Conservation (phyloP, 2,329 filamentous ascomycete species). For the Colletotrichum sojae region DNA sequence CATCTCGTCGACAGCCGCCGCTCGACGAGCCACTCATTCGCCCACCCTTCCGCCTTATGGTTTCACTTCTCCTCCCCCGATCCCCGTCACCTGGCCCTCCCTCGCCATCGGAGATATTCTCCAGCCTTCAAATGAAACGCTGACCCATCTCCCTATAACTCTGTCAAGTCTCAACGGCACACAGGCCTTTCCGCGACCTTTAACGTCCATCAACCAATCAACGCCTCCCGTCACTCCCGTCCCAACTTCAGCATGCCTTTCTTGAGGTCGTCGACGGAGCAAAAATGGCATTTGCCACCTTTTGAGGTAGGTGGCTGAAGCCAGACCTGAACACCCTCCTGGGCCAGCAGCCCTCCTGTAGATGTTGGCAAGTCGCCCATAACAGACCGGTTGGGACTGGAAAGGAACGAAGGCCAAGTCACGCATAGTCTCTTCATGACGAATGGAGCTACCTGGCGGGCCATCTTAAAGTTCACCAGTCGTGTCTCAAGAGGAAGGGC, state of each 20-base stretch:
- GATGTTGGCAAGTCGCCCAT: too few species aligned
- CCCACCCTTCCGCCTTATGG: constrained; percentile 23
- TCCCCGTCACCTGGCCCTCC: constrained; percentile 35
- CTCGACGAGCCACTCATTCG: constrained; percentile 32
- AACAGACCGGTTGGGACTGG: too few species aligned
- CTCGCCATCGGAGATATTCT: constrained; percentile 20
- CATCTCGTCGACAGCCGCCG: constrained; percentile 15
- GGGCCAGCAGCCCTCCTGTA: too few species aligned
- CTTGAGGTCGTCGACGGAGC: constrained; percentile 14
- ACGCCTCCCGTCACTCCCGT: constrained; percentile 7
- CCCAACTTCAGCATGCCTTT: background rate
- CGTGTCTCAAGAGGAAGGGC: constrained; percentile 27
- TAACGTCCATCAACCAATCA: constrained; percentile 29
- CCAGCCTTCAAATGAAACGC: constrained; percentile 37
- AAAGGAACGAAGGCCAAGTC: background rate
- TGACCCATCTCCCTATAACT: constrained; percentile 13
- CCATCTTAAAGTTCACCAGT: constrained; percentile 23
- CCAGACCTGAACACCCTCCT: background rate
- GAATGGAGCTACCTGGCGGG: background rate
- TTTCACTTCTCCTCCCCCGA: constrained; percentile 31
- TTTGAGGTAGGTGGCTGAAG: background rate
- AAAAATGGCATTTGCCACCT: background rate
- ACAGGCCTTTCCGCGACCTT: constrained; percentile 16
- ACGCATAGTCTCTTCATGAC: background rate
- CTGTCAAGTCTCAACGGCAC: constrained; percentile 19